Conservation (phyloP, 2,329 filamentous ascomycete species). For the Fusarium armeniacum region DNA sequence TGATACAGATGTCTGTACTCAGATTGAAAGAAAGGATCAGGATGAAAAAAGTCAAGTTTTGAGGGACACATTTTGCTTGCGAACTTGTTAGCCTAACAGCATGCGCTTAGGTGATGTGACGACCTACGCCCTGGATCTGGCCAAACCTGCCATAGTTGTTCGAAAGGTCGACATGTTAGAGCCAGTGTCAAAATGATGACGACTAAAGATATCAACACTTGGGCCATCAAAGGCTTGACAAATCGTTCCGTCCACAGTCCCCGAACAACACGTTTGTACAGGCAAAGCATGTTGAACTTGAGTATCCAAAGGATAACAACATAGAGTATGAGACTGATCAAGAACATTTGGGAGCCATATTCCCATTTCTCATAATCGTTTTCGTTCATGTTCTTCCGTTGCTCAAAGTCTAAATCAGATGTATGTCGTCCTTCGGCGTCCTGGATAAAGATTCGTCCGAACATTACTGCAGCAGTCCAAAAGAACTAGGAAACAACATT, state of each 20-base stretch:
- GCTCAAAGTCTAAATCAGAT: slow-evolving; percentile 49
- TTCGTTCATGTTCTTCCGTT: slow-evolving; percentile 51
- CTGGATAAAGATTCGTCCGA: slow-evolving; percentile 49
- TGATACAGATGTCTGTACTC: slow-evolving; percentile 54
- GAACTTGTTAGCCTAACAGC: background rate
- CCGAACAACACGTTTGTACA: slow-evolving; percentile 56
- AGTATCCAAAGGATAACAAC: slow-evolving; percentile 56
- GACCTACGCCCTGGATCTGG: slow-evolving; percentile 56
- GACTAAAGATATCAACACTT: slow-evolving; percentile 49
- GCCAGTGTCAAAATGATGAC: slow-evolving; percentile 49
- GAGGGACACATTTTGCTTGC: slow-evolving; percentile 50
- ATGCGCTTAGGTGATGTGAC: rapidly evolving
- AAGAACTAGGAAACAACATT: slow-evolving; percentile 20
- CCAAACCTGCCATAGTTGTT: slow-evolving; percentile 54
- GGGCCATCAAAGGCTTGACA: slow-evolving; percentile 53
- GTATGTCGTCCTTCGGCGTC: slow-evolving; percentile 51
- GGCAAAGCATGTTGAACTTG: slow-evolving; percentile 59
- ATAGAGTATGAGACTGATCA: slow-evolving; percentile 54
- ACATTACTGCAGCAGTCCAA: slow-evolving; percentile 42
- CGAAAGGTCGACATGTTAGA: slow-evolving; percentile 54
- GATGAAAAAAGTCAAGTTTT: slow-evolving; percentile 52
- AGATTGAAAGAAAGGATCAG: slow-evolving; percentile 54
- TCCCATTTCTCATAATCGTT: slow-evolving; percentile 49
- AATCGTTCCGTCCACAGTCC: slow-evolving; percentile 55
- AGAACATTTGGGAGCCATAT: slow-evolving; percentile 55